These are phyloP conservation scores for Fusarium oligoseptatum DNA, from an alignment of 2,329 filamentous ascomycete genomes.

Conservation along the genomic window DNA sequence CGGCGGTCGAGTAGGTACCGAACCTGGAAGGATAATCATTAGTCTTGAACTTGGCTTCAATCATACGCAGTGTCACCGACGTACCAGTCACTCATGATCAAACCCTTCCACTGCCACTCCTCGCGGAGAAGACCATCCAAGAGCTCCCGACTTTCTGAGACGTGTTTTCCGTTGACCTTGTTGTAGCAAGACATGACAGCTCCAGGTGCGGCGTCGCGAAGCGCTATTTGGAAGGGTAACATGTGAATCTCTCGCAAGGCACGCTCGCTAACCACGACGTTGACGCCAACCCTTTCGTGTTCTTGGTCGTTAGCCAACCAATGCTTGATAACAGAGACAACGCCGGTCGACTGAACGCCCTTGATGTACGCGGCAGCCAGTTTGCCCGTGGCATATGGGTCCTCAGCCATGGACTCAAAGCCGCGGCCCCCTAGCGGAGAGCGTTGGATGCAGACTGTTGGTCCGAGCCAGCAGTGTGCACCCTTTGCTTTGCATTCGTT, in stretches of 20 bases:
- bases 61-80: neutral
- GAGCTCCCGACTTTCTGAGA: neutral
- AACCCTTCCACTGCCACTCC: constrained; percentile 58
- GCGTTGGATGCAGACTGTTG: constrained; percentile 11
- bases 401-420: constrained; percentile 16
- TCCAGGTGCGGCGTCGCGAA: constrained; percentile 53
- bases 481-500: constrained; percentile 21
- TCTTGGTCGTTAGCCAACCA: constrained; percentile 20
- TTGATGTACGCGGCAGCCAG: constrained; percentile 7
- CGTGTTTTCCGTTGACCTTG: constrained; percentile 57
- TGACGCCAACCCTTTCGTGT: neutral
- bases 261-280: neutral
- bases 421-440: constrained; percentile 10
- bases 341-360: neutral
- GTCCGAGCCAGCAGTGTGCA: constrained; percentile 11
- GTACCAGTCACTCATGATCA: constrained; percentile 61
- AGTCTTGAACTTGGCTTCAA: neutral
- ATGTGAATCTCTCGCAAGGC: constrained; percentile 51
- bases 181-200: constrained; percentile 61
- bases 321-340: constrained; percentile 10
- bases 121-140: constrained; percentile 54
- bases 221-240: constrained; percentile 57
- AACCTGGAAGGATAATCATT: neutral
- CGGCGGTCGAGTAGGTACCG: constrained; percentile 46
- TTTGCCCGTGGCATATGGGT: constrained; percentile 5